Evolutionary conservation across 345 rosid genomes (phyloP), one percentile per base, ranked within the genome.

Genomic region (Eucalyptus cloeziana): DNA sequence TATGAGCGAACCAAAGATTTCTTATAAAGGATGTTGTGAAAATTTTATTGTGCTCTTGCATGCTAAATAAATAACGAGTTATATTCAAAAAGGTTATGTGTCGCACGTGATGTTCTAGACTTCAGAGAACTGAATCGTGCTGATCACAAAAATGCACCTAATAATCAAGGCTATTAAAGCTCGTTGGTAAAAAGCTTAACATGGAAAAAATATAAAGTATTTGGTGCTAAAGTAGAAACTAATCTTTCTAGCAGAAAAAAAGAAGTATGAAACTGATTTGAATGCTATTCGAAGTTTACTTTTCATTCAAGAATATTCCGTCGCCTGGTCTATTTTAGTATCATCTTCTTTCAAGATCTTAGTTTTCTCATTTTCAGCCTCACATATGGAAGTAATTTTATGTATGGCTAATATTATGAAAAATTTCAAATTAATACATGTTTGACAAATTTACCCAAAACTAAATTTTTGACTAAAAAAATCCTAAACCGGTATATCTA

Each of bases 401-500:
- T 14, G 10, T n/a, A 64, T n/a, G 62, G 13, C 13, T 56, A 56
- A 24, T 56, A 56, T 24, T 56, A 56, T 0, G 13, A 24, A 56
- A 56, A 56, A 2, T 22, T 25, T 25, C 13, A 22, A 22, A 56
- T 52, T 52, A 52, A 0, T 52, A 52, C 24, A 52, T 8, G 4
- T 52, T 2, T 52, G 2, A 52, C 10, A 52, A 52, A 19, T 52
- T 0, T 0, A 21, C 24, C 25, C 0, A 0, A 51, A 52, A 21
- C 58, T 52, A 21, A 52, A 3, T 7, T 52, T 52, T 52, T 52
- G 2, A 52, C 1, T 52, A 21, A 52, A 52, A 52, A 19, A 52
- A 52, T 7, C 10, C 3, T 10, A 52, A 52, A 52, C 5, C 0
- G 1, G 1, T 56, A 56, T 25, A 56, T 25, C 5, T 56, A 0